Evolutionary conservation across 495 filamentous ascomycete species (phyloP), one percentile per base, ranked within the genome.

Genomic region (Penicillium tannophilum): DNA sequence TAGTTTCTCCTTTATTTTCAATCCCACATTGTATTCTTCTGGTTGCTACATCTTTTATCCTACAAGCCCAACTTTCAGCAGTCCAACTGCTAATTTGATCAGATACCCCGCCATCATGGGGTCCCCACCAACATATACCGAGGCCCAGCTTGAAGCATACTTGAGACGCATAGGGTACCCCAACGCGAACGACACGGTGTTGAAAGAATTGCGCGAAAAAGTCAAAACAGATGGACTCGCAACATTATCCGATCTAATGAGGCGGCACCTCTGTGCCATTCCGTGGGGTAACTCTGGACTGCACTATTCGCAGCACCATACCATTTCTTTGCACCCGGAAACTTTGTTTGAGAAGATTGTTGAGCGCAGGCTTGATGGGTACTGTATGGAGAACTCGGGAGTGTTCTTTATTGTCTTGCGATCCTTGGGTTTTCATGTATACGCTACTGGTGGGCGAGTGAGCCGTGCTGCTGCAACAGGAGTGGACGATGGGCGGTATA

Each of bases 351-450:
- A 79, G 24, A 92, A 91, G 73, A 81, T 92, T 36, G 83, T 91
- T 8, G 67, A 69, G 28, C 77, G 81, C 48, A 80, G 82, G n/a
- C 70, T 86, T 20, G 90, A 90, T 31, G 89, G 90, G 0, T 91
- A 91, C 60, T 92, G 89, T 71, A 90, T 92, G 87, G 90, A 93
- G 64, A 83, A 80, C 53, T 90, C 87, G 55, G 73, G 76, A 11
- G 72, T 91, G 36, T 86, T 91, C 33, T 82, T 79, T 33, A 73
- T 72, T 17, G 76, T 92, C 5, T 70, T 93, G 41, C 76, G 82
- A 30, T 83, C 77, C 3, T 67, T 90, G 16, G 89, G 88, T 0
- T 91, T 78, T 55, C 56, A 68, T 4, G 72, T 89, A 2, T 84
- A 83, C 63, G 77, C 76, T 26, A 74, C 74, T 33, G 82, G 77